Percentiles rank a stretch among this genome's conserved stretches.
Evolutionary conservation across 2,329 filamentous ascomycete species (phyloP).

Genomic region (Fusarium chaquense): DNA sequence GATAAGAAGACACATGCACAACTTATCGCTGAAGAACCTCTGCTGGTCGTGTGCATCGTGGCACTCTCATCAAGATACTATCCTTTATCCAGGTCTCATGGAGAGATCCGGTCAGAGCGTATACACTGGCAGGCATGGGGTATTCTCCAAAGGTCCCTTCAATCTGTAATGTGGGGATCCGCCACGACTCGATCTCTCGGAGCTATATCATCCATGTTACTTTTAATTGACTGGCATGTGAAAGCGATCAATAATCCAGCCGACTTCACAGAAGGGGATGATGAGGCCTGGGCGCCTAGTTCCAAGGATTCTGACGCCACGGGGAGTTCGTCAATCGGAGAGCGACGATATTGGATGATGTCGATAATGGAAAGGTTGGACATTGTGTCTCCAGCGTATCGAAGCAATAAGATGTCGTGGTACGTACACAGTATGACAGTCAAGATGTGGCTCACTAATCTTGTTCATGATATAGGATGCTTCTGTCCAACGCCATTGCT

Average conservation of each 20-base stretch:
- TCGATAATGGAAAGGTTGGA: conserved; percentile 36
- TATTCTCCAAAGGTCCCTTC: conserved; percentile 17
- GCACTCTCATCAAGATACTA: conserved; percentile 28
- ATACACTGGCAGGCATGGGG: conserved; percentile 37
- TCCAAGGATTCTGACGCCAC: background rate
- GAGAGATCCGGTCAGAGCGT: conserved; percentile 25
- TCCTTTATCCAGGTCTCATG: conserved; percentile 13
- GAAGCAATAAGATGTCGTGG: conserved; percentile 39
- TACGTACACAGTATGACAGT: background rate
- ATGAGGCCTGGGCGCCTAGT: background rate
- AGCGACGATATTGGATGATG: conserved; percentile 30
- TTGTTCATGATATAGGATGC: conserved; percentile 7
- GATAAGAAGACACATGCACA: conserved; percentile 4
- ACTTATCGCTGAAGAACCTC: conserved; percentile 21
- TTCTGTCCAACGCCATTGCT: conserved; percentile 35
- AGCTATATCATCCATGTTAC: conserved; percentile 24
- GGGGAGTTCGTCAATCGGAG: conserved; percentile 12
- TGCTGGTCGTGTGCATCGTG: conserved; percentile 23
- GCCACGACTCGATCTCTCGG: conserved; percentile 23
- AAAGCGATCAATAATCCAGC: conserved; percentile 35
- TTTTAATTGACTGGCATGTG: conserved; percentile 35
- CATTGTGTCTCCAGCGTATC: conserved; percentile 33
- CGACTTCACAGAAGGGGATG: conserved; percentile 36
- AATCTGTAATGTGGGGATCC: conserved; percentile 35
- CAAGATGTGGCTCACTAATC: too few species aligned